Base-by-base conservation (phyloP, 2,329 filamentous ascomycete species). In the Aspergillus versicolor region DNA sequence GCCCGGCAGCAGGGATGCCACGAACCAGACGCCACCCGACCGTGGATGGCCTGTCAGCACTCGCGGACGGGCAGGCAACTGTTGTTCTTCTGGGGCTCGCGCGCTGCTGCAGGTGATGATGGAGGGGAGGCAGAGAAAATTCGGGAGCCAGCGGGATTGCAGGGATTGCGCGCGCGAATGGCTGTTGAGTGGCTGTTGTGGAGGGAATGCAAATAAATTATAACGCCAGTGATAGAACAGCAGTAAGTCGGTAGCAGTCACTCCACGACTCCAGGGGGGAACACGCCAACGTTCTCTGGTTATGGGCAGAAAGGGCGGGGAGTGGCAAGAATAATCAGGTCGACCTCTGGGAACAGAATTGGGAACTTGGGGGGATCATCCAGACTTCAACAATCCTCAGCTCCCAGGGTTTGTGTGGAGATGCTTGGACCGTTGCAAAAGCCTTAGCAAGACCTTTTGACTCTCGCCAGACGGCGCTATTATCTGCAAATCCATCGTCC, bases 11-110 rank as follows among this genome's bases (percentile, higher is more conserved):
- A 49, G 5, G 34, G 47, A 17, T 30, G 46, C 19, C 38, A 47
- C 46, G 41, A 54, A 41, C 49, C 42, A 13, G 24, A 53, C 56
- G 59, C 59, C 56, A 61, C 56, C 56, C 48, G 55, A 45, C 24
- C 27, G 48, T 52, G 55, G 46, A 41, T 38, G 46, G 54, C 45
- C 52, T 52, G 37, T 17, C 41, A 47, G 56, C 49, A 50, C 45
- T 54, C 56, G 50, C 40, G 34, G 42, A 49, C 27, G 8, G 27
- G 1, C 27, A 30, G 27, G 27, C 27, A 11, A 11, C 27, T 30
- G 27, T 30, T 30, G 27, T 30, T 30, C 27, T 30, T 30, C 27
- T 30, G 11, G 27, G 8, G 9, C 4, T 30, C 27, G 27, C 9
- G 27, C 27, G 21, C 34, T 41, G 19, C 43, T n/a, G 49, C 38